Evolutionary conservation across 148 eudicot genomes (phyloP), one percentile per base, ranked within the genome.

Genomic region (Linanthus parryae): DNA sequence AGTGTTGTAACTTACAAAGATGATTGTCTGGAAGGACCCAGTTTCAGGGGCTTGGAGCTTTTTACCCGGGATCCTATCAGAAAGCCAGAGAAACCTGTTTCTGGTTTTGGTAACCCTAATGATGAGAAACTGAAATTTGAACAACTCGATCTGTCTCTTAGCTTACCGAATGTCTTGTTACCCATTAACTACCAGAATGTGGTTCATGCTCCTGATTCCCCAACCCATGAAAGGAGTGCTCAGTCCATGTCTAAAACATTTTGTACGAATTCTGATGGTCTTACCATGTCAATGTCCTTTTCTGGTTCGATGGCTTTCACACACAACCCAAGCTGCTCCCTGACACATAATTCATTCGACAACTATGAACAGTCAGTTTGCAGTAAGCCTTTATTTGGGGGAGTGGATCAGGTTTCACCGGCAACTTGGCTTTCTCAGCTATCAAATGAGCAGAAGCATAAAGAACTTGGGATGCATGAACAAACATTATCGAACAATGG

Each of bases 91-190:
- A 63, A 63, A 57, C 60, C 65, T 28, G 73, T 73, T 52, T 44
- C 38, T 45, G 49, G 58, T 51, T 49, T 47, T 17, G 38, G 54
- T 44, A 70, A 73, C 73, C 25, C 59, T 21, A 81, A 88, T 65
- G 58, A 81, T 56, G 90, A 81, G 42, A 79, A 77, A 57, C 58
- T 79, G 49, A 74, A 71, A 14, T 45, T 81, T 44, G 94, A 84
- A 58, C 73, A 84, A 45, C 72, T 92, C 30, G 96, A 92, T 30
- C 96, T 92, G 38, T 92, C 99, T 40, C 99, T 92, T 60, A 81
- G 90, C 64, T 70, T 87, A 61, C 95, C 96, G n/a, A 81, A 73
- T 77, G 85, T 77, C 49, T 54, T 85, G 7, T 67, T 69, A 27
- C 91, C 94, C 43, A 77, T 59, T 35, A 71, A 77, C 71, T 65